Conservation (phyloP, 1,284 basidiomycete genomes). For the Farysia itapuensis region DNA sequence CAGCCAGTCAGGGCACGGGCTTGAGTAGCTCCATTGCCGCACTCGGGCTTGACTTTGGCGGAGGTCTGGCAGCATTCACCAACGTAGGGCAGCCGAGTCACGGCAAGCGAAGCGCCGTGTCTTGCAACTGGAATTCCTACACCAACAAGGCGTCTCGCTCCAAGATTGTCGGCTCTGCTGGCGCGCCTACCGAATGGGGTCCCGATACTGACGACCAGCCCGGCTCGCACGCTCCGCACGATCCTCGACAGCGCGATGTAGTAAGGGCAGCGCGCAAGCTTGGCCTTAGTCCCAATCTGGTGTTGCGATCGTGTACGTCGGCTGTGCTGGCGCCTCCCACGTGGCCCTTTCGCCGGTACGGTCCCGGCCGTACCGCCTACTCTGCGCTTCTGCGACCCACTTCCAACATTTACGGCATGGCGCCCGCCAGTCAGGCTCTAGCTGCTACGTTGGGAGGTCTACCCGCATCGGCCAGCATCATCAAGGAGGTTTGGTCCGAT, state of each 20-base stretch:
- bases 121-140: slow-evolving; percentile 19
- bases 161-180: slow-evolving; percentile 22
- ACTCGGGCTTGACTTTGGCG: slow-evolving; percentile 22
- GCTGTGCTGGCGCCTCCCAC: slow-evolving; percentile 20
- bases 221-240: neutral
- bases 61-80: slow-evolving; percentile 19
- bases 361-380: slow-evolving; percentile 40
- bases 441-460: slow-evolving; percentile 27
- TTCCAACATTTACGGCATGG: slow-evolving; percentile 25
- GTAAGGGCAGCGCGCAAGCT: slow-evolving; percentile 12
- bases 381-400: slow-evolving; percentile 33
- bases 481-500: slow-evolving; percentile 45
- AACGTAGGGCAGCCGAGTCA: slow-evolving; percentile 18
- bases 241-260: slow-evolving; percentile 2
- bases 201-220: slow-evolving; percentile 1
- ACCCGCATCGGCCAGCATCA: slow-evolving; percentile 10
- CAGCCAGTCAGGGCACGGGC: neutral
- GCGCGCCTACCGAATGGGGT: slow-evolving; percentile 4
- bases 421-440: slow-evolving; percentile 23
- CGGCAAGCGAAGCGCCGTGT: slow-evolving; percentile 18
- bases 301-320: slow-evolving; percentile 18
- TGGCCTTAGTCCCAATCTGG: slow-evolving; percentile 15
- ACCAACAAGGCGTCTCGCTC: slow-evolving; percentile 30
- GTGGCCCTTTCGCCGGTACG: slow-evolving; percentile 44
- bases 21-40: slow-evolving; percentile 15